These are phyloP conservation scores for Aspergillus egyptiacus DNA, from an alignment of 495 filamentous ascomycete genomes.

Conservation along the genomic window DNA sequence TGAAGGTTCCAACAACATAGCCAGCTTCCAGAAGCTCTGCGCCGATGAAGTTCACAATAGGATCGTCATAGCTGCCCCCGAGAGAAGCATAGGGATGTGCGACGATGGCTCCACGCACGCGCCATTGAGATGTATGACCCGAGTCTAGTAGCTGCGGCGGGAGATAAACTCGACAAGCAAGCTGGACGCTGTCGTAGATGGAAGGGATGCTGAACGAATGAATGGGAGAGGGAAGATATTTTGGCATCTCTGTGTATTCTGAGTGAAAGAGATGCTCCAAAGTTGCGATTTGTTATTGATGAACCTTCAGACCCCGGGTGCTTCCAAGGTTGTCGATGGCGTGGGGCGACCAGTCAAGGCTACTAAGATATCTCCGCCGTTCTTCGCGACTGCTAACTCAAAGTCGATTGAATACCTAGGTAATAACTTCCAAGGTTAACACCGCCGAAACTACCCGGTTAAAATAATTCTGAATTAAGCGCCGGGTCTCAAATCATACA, in stretches of 20 bases:
- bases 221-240: conserved; percentile 45
- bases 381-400: too few relatives aligned
- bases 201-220: conserved; percentile 79
- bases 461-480: too few relatives aligned
- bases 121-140: conserved; percentile 28
- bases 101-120: conserved; percentile 62
- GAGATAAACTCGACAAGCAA: conserved; percentile 80
- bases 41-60: conserved; percentile 59
- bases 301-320: too few relatives aligned
- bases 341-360: too few relatives aligned
- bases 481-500: too few relatives aligned
- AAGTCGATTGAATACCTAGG: too few relatives aligned
- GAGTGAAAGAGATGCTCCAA: too few relatives aligned
- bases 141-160: conserved; percentile 38
- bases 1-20: conserved; percentile 81
- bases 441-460: too few relatives aligned
- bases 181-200: conserved; percentile 63
- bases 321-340: too few relatives aligned
- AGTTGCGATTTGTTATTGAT: too few relatives aligned
- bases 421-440: too few relatives aligned
- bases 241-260: conserved; percentile 5
- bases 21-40: conserved; percentile 58
- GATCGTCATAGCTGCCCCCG: conserved; percentile 81
- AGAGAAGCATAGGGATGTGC: conserved; percentile 89
- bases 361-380: too few relatives aligned